Base-by-base conservation (phyloP, 257 asterid genomes). In the Nicotiana benthamiana region DNA sequence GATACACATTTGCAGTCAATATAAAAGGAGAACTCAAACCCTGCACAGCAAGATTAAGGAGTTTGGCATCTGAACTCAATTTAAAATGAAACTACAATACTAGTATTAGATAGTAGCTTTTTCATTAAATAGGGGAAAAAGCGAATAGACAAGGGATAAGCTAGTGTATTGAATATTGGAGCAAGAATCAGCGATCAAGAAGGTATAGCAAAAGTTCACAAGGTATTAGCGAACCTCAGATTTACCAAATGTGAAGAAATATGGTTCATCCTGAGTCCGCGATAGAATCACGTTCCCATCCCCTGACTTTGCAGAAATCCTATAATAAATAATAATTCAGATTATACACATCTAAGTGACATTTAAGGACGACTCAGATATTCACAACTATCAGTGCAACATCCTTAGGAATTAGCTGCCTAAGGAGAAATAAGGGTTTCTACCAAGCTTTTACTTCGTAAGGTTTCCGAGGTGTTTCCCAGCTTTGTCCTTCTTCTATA, bases 381-480 rank as follows among this genome's bases (percentile, higher is more conserved):
- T 28, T 12, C 66, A 57, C 52, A 53, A 46, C 82, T 22, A 40
- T 52, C 75, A 32, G 9, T 79, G 65, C 15, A 64, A 30, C 57
- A 60, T 78, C 56, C 43, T 66, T 62, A 78, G 68, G 56, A 70
- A 83, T 43, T n/a, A 79, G 52, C 30, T 16, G 80, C 80, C 76
- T 13, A 53, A 83, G 22, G 75, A 80, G 68, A 82, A 79, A 75
- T 16, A 53, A 8, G 59, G 79, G 61, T 72, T 18, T 85, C 62
- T 94, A 96, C 99, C 98, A 89, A 80, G 93, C 96, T 89, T 94
- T 89, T 59, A 93, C 88, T 91, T 96, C 98, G 86, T 92, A 96
- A 26, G 97, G 99, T 80, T 86, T 98, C 85, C 99, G 92, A 34
- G 99, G 97, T 74, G 93, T 91, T 88, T 96, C 99, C 99, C 99